These are phyloP conservation scores for Metarhizium album DNA, from an alignment of 2,329 filamentous ascomycete genomes.

Conservation along the genomic window DNA sequence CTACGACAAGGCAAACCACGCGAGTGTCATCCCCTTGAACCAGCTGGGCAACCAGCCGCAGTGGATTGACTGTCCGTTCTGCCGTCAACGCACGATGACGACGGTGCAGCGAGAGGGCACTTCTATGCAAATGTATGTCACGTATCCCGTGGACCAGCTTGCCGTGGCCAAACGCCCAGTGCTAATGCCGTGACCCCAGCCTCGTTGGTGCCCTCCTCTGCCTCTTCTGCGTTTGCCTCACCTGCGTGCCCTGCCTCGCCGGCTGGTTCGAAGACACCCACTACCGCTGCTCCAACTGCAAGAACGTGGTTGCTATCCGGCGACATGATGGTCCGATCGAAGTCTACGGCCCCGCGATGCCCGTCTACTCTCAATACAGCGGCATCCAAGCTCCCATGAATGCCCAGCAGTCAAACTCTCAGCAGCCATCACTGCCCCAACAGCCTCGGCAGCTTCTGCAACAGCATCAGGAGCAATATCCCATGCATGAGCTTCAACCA, in stretches of 20 bases:
- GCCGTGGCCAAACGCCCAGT: background rate
- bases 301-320: constrained; percentile 17
- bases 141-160: background rate
- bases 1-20: constrained; percentile 1
- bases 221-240: constrained; percentile 20
- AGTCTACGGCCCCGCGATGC: constrained; percentile 11
- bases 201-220: constrained; percentile 19
- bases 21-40: constrained; percentile 12
- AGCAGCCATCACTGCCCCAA: constrained; percentile 1
- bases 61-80: constrained; percentile 22
- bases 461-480: constrained; percentile 3
- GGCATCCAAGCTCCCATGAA: constrained; percentile 7
- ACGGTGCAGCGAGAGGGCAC: constrained; percentile 14
- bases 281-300: constrained; percentile 20
- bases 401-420: constrained; percentile 1
- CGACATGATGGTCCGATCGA: constrained; percentile 12
- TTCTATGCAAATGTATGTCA: constrained; percentile 15
- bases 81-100: constrained; percentile 15
- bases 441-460: background rate
- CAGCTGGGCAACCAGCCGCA: constrained; percentile 15
- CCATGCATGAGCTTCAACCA: constrained; percentile 2
- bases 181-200: constrained; percentile 7
- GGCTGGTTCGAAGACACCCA: constrained; percentile 22
- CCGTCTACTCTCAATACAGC: constrained; percentile 9
- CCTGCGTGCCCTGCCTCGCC: constrained; percentile 21